Conservation (phyloP, 2,329 filamentous ascomycete genomes). For the Penicillium sp. region DNA sequence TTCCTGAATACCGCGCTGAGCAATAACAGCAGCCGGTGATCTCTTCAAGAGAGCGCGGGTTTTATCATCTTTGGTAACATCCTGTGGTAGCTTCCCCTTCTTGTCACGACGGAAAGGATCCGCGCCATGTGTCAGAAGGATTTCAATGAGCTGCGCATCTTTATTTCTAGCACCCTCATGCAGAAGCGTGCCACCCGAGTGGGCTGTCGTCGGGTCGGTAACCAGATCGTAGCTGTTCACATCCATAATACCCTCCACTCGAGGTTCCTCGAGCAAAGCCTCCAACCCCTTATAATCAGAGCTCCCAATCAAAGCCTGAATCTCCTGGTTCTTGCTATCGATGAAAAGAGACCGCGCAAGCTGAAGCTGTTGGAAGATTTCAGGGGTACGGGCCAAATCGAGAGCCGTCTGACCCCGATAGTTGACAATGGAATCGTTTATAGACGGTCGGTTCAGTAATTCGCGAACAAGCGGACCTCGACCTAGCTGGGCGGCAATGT, state of each 20-base stretch:
- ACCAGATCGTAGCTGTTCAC: constrained; percentile 89
- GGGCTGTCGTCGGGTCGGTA: constrained; percentile 72
- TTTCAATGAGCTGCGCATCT: constrained; percentile 82
- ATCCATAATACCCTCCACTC: constrained; percentile 82
- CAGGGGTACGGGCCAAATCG: constrained; percentile 84
- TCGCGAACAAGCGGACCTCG: constrained; percentile 76
- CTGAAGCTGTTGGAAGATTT: constrained; percentile 94
- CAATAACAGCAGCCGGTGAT: constrained; percentile 89
- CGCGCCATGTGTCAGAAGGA: constrained; percentile 87
- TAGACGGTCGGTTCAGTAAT: constrained; percentile 73
- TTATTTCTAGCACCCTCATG: constrained; percentile 89
- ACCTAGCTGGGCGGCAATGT: constrained; percentile 80
- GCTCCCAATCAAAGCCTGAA: constrained; percentile 72
- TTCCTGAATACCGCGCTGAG: constrained; percentile 93
- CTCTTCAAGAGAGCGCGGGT: constrained; percentile 87
- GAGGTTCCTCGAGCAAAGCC: constrained; percentile 75
- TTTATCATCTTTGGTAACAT: constrained; percentile 91
- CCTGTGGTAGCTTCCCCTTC: constrained; percentile 92
- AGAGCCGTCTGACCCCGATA: constrained; percentile 79
- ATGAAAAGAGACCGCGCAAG: constrained; percentile 85
- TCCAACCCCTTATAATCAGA: constrained; percentile 77
- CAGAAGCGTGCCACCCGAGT: constrained; percentile 84
- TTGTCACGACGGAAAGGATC: constrained; percentile 94
- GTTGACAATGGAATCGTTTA: constrained; percentile 88
- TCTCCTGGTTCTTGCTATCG: constrained; percentile 77